A percentile compares a stretch with the other conserved stretches of the same genome.
These are phyloP conservation scores for Puccinia coronata DNA, from an alignment of 1,284 basidiomycete species.

Conservation along the genomic window DNA sequence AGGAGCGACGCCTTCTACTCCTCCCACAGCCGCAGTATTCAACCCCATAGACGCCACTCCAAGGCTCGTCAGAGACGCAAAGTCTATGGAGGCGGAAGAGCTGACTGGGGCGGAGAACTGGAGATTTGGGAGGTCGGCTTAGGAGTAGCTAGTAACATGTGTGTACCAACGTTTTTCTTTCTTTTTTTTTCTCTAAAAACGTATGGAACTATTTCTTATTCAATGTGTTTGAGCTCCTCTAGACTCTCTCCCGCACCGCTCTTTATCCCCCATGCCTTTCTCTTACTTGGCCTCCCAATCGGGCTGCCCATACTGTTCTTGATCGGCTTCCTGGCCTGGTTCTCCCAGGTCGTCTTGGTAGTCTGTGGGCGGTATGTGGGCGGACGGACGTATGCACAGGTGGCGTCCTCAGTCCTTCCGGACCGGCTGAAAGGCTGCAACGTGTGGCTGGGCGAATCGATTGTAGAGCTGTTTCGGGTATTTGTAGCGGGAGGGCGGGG, in stretches of 20 bases:
- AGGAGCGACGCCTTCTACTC: not conserved
- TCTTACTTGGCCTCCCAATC: constrained; percentile 53
- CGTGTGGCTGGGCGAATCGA: constrained; percentile 41
- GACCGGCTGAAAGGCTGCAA: constrained; percentile 52
- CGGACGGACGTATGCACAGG: constrained; percentile 54
- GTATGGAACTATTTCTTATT: not conserved
- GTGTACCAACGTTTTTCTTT: not conserved
- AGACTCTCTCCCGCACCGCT: constrained; percentile 53
- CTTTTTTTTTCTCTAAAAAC: not conserved
- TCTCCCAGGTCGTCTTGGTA: constrained; percentile 54
- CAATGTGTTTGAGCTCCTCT: not conserved
- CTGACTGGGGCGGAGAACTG: constrained; percentile 46
- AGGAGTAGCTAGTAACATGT: constrained; percentile 47
- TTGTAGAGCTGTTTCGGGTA: constrained; percentile 33
- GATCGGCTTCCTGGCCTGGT: constrained; percentile 53
- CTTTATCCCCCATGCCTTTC: constrained; percentile 54
- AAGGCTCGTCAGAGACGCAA: constrained; percentile 35
- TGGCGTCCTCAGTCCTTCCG: constrained; percentile 55
- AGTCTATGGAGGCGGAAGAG: constrained; percentile 47
- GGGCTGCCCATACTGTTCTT: constrained; percentile 54
- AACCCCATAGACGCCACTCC: not conserved
- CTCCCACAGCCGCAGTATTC: not conserved
- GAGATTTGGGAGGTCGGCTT: constrained; percentile 48
- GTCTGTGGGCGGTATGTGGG: constrained; percentile 56
- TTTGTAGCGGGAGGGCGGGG: constrained; percentile 48